phyloP scores from a whole-genome alignment of 345 rosid species.

The Noccaea bulbosa region DNA sequence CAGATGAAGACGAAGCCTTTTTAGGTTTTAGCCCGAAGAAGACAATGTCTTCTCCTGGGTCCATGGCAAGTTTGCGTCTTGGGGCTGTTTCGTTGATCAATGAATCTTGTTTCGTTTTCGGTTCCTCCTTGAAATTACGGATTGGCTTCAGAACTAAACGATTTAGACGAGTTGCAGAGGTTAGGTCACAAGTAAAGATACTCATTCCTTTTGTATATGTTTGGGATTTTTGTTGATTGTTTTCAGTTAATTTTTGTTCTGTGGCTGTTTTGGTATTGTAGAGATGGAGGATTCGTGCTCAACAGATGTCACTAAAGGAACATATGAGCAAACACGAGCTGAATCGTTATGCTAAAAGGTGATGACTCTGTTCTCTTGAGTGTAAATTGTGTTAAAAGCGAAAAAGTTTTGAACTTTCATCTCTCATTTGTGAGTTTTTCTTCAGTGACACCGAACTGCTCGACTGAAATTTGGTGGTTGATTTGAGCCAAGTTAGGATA shows the following conservation, averaged over 20 bases:
- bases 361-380: slow-evolving; percentile 22
- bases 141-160: slow-evolving; percentile 33
- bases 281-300: slow-evolving; percentile 38
- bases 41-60: slow-evolving; percentile 32
- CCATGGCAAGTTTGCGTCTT: slow-evolving; percentile 37
- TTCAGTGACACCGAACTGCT: neutral
- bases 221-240: neutral
- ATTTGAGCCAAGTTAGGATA: slow-evolving; percentile 20
- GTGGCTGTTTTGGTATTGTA: slow-evolving; percentile 24
- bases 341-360: slow-evolving; percentile 35
- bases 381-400: neutral
- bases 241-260: neutral
- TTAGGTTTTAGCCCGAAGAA: slow-evolving; percentile 3
- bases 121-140: slow-evolving; percentile 18
- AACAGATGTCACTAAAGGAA: slow-evolving; percentile 23
- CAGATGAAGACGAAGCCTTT: slow-evolving; percentile 32
- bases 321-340: slow-evolving; percentile 21
- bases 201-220: neutral
- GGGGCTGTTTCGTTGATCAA: slow-evolving; percentile 14
- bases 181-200: neutral
- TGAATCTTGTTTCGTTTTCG: slow-evolving; percentile 19
- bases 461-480: neutral
- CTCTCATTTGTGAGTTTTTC: neutral
- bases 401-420: neutral
- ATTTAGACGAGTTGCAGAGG: slow-evolving; percentile 33